Evolutionary conservation across 495 filamentous ascomycete genomes (phyloP), one percentile per base, ranked within the genome.

Genomic region (Lindgomyces ingoldianus): DNA sequence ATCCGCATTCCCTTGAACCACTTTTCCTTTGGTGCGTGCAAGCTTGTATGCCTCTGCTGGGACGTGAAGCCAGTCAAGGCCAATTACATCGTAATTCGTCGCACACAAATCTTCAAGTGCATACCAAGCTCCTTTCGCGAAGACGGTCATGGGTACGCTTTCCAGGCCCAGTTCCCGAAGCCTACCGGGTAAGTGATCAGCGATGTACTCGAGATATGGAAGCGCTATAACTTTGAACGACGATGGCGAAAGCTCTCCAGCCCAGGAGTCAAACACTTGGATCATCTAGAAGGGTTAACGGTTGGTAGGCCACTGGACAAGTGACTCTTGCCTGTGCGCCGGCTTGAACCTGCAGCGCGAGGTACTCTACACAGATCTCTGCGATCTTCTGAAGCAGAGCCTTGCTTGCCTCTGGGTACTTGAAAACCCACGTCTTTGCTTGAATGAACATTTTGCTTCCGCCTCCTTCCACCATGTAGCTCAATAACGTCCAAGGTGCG

Each of bases 101-200:
- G 90, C 79, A 75, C 93, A 96, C 14, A 93, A 82, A 12, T 89
- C 86, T 65, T 96, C 91, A 29, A 98, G 79, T 3, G 91, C 92
- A 75, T 93, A 96, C 90, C 94, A 96, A n/a, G 94, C 93, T 3
- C 94, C 94, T 78, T 98, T 98, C n/a, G 94, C 91, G 75, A 98
- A 98, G 16, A 97, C 91, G n/a, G 91, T 94, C 94, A 98, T 97
- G 1, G 94, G 94, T 1, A 98, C 95, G 3, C 78, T 80, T 57
- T 92, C 88, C 47, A 92, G 72, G 0, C 85, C 85, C 70, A 95
- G 79, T 75, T 91, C 88, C 62, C 78, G 76, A 65, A 98, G 76
- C 29, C 84, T 82, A 57, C 76, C 79, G 0, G 93, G 93, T 14
- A 98, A 80, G 48, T 91, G 78, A 59, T 85, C 76, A 14, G 91